A percentile compares a stretch with the other conserved stretches of the same genome.
phyloP scores from a whole-genome alignment of 2,329 filamentous ascomycete species.

The Onygenales sp. region DNA sequence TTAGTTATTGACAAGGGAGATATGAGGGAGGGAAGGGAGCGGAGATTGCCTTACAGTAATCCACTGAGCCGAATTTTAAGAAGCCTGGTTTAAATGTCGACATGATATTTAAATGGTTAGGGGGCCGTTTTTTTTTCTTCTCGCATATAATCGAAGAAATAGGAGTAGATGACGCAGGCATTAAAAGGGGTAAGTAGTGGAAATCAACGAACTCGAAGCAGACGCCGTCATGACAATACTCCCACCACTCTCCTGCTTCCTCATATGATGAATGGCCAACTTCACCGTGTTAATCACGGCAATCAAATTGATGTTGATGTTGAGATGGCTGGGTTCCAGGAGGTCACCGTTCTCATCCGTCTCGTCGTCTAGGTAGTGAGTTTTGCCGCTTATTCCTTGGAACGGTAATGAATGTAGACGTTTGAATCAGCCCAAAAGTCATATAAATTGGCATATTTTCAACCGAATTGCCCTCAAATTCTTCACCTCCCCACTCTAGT shows the following conservation, averaged over 20 bases:
- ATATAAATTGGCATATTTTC: too few relatives aligned
- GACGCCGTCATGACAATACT: conserved; percentile 48
- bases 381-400: conserved; percentile 39
- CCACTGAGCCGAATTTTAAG: conserved; percentile 41
- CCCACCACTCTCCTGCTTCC: conserved; percentile 38
- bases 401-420: not conserved
- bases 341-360: conserved; percentile 42
- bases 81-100: conserved; percentile 17
- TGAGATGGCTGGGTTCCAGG: conserved; percentile 33
- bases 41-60: conserved; percentile 35
- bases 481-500: not conserved
- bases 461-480: too few relatives aligned
- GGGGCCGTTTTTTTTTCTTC: too few relatives aligned
- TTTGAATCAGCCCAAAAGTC: too few relatives aligned
- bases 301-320: conserved; percentile 43
- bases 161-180: too few relatives aligned
- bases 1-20: not conserved
- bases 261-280: conserved; percentile 43
- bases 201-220: conserved; percentile 22
- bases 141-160: too few relatives aligned
- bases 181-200: too few relatives aligned
- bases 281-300: conserved; percentile 42
- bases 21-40: conserved; percentile 7
- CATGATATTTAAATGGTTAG: not conserved
- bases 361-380: conserved; percentile 39